Evolutionary conservation across 2,329 filamentous ascomycete genomes (phyloP), one percentile per base, ranked within the genome.

Genomic region (Aureobasidium vineae): DNA sequence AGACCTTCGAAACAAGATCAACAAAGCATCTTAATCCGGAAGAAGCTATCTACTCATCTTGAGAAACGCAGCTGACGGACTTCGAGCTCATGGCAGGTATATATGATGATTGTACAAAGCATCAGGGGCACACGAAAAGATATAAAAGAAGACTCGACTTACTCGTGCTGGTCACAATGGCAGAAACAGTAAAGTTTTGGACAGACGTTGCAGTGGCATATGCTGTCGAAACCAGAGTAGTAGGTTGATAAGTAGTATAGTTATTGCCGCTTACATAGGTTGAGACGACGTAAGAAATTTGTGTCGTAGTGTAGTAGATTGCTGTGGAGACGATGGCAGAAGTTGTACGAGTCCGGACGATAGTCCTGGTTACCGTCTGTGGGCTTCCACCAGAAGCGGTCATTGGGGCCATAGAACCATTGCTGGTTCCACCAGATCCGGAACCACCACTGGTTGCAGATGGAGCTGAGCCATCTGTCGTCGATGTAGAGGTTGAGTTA

Each of bases 111-210:
- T 36, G 33, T 10, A 36, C 10, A 36, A 36, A 36, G 33, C 10
- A 36, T 8, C 10, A 36, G 10, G 10, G 33, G 33, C 5, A n/a
- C 8, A 28, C 8, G 5, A 13, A n/a, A 15, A 31, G 11, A 5
- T 1, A 2, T n/a, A 19, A 5, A 11, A n/a, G 8, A 49, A 47
- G 5, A 11, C 3, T 49, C n/a, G 1, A 61, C 59, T 63, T 52
- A 63, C 59, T 63, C 16, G 43, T 63, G 45, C 45, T 50, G 33
- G 57, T 61, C 19, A 61, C 57, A 33, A 61, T 23, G 6, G 60
- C 60, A 38, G 60, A 63, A 19, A 63, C 45, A 5, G 60, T 63
- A 2, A 53, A 21, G 6, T 50, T 63, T 4, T 36, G 60, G 10
- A 28, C 6, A 10, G 60, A 38, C 2, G 61, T 64, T 16, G 33